These are phyloP conservation scores for Coemansia reversa DNA, from an alignment of 192 early-diverging fungal species.

Conservation along the genomic window DNA sequence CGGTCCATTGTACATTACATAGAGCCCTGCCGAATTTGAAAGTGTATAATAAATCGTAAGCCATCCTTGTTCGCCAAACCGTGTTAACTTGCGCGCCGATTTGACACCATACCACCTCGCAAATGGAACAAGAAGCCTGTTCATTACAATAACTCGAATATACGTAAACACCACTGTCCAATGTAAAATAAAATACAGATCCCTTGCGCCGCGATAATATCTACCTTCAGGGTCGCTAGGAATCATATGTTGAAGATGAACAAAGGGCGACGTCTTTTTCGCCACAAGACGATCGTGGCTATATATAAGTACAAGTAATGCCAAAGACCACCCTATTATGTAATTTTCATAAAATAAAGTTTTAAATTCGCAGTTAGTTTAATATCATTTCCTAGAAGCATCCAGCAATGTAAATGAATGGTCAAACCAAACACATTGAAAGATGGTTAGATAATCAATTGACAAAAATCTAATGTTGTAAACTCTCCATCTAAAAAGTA, in stretches of 20 bases:
- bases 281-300: conserved; percentile 22
- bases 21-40: conserved; percentile 65
- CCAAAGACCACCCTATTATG: conserved; percentile 25
- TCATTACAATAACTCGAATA: conserved; percentile 56
- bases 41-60: conserved; percentile 62
- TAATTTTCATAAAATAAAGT: neutral
- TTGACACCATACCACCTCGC: conserved; percentile 35
- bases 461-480: neutral
- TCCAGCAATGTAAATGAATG: neutral
- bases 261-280: conserved; percentile 26
- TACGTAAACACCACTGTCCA: conserved; percentile 71
- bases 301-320: conserved; percentile 35
- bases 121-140: conserved; percentile 39
- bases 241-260: conserved; percentile 40
- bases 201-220: conserved; percentile 35
- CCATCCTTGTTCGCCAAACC: conserved; percentile 76
- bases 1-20: conserved; percentile 65
- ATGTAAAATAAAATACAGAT: conserved; percentile 56
- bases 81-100: conserved; percentile 40
- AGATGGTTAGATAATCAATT: neutral
- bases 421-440: neutral
- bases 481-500: neutral
- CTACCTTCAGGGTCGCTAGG: conserved; percentile 37
- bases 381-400: neutral
- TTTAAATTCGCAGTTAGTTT: neutral